A percentile compares a stretch with the other conserved stretches of the same genome.
These are phyloP conservation scores for Ophiognomonia clavigignenti-juglandacearum DNA, from an alignment of 2,329 filamentous ascomycete species.

Conservation along the genomic window DNA sequence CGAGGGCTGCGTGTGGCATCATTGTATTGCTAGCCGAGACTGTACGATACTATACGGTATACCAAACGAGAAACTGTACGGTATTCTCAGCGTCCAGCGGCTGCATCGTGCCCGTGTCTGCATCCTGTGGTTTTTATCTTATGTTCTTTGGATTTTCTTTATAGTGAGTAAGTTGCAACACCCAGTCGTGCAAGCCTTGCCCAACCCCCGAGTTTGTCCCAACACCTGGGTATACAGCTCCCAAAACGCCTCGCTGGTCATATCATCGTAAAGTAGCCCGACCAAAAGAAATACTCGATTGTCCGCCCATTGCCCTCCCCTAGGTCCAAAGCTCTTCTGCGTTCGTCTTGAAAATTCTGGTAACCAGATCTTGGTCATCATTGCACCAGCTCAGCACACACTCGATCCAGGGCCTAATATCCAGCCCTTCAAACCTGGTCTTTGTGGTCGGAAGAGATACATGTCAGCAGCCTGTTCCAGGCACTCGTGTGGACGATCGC, in stretches of 20 bases:
- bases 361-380: conserved; percentile 35
- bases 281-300: not conserved
- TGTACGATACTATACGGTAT: too few relatives aligned
- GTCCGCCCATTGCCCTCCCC: not conserved
- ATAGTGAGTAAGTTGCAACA: too few relatives aligned
- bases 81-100: too few relatives aligned
- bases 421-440: conserved; percentile 52
- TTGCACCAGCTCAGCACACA: conserved; percentile 49
- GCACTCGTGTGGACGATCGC: too few relatives aligned
- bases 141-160: too few relatives aligned
- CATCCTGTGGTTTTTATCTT: too few relatives aligned
- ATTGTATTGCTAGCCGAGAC: too few relatives aligned
- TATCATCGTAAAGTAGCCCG: not conserved
- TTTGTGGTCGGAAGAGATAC: not conserved
- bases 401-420: conserved; percentile 51
- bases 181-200: not conserved
- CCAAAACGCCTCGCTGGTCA: conserved; percentile 8
- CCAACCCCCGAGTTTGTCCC: not conserved
- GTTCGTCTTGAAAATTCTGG: conserved; percentile 50
- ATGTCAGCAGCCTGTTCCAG: too few relatives aligned
- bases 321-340: conserved; percentile 43
- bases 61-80: too few relatives aligned
- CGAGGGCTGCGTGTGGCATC: too few relatives aligned
- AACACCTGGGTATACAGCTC: not conserved
- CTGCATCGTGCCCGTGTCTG: too few relatives aligned